Evolutionary conservation across 2,329 filamentous ascomycete species (phyloP).

Genomic region (Canariomyces notabilis): DNA sequence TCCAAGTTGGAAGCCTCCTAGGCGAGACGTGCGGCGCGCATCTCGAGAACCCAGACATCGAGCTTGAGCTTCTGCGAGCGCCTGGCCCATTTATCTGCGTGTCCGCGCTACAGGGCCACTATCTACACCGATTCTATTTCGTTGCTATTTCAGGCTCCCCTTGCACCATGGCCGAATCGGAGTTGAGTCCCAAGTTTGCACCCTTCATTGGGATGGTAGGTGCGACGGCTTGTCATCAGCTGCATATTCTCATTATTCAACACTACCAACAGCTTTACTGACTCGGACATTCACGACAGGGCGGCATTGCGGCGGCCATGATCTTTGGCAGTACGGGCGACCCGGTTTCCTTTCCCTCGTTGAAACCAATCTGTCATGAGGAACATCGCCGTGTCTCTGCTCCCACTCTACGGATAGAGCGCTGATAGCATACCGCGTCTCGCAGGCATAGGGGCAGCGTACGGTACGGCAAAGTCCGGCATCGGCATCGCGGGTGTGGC

Average conservation of each 20-base stretch:
- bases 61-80: background rate
- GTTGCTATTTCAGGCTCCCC: background rate
- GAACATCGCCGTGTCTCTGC: constrained; percentile 15
- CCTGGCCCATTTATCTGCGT: background rate
- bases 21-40: constrained; percentile 9
- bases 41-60: constrained; percentile 5
- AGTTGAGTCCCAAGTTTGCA: constrained; percentile 72
- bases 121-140: background rate
- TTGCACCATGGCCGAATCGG: constrained; percentile 48
- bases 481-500: constrained; percentile 84
- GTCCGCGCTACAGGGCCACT: background rate
- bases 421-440: constrained; percentile 17
- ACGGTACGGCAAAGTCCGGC: constrained; percentile 82
- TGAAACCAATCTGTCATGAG: background rate
- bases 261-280: constrained; percentile 12
- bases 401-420: background rate
- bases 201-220: constrained; percentile 85
- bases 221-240: constrained; percentile 17
- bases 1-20: constrained; percentile 8
- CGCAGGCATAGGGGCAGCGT: constrained; percentile 68
- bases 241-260: background rate
- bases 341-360: constrained; percentile 12
- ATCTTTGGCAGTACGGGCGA: constrained; percentile 68
- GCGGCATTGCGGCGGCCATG: constrained; percentile 76
- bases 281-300: constrained; percentile 41